These are phyloP conservation scores for Tuber umbilicatum DNA, from an alignment of 495 filamentous ascomycete genomes.

Conservation along the genomic window DNA sequence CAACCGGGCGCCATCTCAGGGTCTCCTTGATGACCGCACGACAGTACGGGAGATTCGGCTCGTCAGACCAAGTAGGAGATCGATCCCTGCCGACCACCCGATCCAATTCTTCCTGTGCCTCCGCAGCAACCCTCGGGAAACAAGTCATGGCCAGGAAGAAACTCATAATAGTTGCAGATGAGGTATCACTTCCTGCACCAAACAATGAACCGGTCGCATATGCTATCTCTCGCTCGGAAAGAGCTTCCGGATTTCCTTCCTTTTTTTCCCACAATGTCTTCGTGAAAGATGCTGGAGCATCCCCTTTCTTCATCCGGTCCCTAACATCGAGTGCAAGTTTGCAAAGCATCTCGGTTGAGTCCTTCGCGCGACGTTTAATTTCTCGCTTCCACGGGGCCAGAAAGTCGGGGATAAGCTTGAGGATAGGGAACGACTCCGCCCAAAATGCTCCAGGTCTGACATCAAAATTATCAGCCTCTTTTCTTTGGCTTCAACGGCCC, in stretches of 20 bases:
- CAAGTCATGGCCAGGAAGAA: constrained; percentile 55
- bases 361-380: constrained; percentile 49
- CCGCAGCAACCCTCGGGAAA: constrained; percentile 49
- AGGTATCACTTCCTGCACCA: constrained; percentile 61
- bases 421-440: constrained; percentile 52
- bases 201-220: constrained; percentile 57
- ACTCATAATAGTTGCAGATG: constrained; percentile 54
- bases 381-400: constrained; percentile 57
- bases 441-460: constrained; percentile 51
- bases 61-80: constrained; percentile 50
- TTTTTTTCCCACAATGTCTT: constrained; percentile 50
- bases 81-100: constrained; percentile 50
- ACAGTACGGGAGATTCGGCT: constrained; percentile 50
- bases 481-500: constrained; percentile 10
- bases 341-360: constrained; percentile 51
- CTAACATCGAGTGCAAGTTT: constrained; percentile 51
- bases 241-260: constrained; percentile 46
- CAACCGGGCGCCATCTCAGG: constrained; percentile 57
- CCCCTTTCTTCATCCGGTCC: constrained; percentile 44
- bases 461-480: constrained; percentile 9
- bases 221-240: constrained; percentile 54
- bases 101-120: constrained; percentile 54
- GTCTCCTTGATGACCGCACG: constrained; percentile 53
- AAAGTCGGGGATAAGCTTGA: constrained; percentile 52
- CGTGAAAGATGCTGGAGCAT: constrained; percentile 48